Conservation (phyloP, 176 grass and related monocot species). For the Zea mays region Zm-B73-REFERENCE-NAM-5.0 NC_050099.1:181945501-181946000, state of each 20-base stretch:
- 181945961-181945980: conserved; percentile 21
- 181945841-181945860: background rate
- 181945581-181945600: conserved; percentile 93
- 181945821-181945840: background rate
- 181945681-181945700: conserved; percentile 21
- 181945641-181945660: conserved; percentile 4
- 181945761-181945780: background rate
- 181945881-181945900: background rate
- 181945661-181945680: conserved; percentile 5
- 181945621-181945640: conserved; percentile 51
- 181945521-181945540: conserved; percentile 98
- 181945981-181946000: conserved; percentile 15
- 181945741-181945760: background rate
- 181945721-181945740: background rate
- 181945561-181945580: conserved; percentile 84
- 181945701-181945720: background rate
- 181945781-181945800: background rate
- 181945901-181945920: background rate
- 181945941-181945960: conserved; percentile 1
- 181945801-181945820: background rate
- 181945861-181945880: background rate
- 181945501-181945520: conserved; percentile 89
- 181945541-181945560: conserved; percentile 98
- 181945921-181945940: conserved; percentile 10
- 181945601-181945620: conserved; percentile 61